phyloP scores from a whole-genome alignment of 805 yeast genomes.

The Lipomyces kockii region DNA sequence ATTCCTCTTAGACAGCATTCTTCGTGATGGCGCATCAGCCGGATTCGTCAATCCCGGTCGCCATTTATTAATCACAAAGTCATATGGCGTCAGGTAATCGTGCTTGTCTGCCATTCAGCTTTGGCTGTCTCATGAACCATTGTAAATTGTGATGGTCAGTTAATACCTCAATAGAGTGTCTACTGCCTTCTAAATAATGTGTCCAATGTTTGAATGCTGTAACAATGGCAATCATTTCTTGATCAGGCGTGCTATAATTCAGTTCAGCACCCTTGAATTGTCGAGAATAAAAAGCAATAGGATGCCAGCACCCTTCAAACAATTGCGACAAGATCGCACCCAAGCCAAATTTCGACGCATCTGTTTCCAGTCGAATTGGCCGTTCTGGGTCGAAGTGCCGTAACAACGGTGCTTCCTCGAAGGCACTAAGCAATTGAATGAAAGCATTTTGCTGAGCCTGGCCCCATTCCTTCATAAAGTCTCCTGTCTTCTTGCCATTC shows the following conservation, averaged over 20 bases:
- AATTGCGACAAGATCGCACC: too few species aligned
- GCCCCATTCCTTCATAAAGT: conserved; percentile 1
- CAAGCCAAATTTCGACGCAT: too few species aligned
- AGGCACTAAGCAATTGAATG: conserved; percentile 8
- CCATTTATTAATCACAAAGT: conserved; percentile 22
- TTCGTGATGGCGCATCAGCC: conserved; percentile 32
- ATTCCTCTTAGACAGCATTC: not conserved
- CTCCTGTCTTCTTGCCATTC: conserved; percentile 1
- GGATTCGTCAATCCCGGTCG: conserved; percentile 26
- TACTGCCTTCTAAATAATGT: too few species aligned
- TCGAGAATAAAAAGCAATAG: too few species aligned
- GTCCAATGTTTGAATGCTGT: too few species aligned
- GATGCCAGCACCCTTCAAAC: too few species aligned
- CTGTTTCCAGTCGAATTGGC: too few species aligned
- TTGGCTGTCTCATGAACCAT: conserved; percentile 14
- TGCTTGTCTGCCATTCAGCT: conserved; percentile 23
- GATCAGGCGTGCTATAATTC: too few species aligned
- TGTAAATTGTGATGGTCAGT: conserved; percentile 26
- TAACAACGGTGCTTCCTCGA: too few species aligned
- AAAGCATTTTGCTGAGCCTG: not conserved
- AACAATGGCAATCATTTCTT: too few species aligned
- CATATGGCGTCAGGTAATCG: conserved; percentile 27
- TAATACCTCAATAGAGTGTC: conserved; percentile 8
- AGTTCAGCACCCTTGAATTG: too few species aligned
- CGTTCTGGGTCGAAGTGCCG: too few species aligned